Percentiles rank a stretch among this genome's conserved stretches.
phyloP scores from a whole-genome alignment of 352 stramenopile genomes.

The Phytophthora pseudosyringae region DNA sequence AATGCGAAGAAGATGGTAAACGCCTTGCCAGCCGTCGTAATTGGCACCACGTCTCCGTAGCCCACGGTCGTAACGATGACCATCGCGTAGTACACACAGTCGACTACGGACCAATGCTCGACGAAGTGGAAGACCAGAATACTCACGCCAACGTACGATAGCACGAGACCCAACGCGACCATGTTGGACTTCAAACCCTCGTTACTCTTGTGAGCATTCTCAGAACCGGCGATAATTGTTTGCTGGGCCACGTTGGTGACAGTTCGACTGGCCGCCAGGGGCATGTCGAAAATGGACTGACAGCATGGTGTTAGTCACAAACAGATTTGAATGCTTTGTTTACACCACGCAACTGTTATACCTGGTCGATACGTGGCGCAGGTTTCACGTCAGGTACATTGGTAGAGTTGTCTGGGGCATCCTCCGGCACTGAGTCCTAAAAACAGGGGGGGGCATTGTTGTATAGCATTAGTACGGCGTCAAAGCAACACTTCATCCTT shows the following conservation, averaged over 20 bases:
- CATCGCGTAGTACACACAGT: conserved; percentile 92
- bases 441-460: too few species aligned
- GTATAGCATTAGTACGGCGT: too few species aligned
- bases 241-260: conserved; percentile 37
- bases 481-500: too few species aligned
- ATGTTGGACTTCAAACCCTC: conserved; percentile 37
- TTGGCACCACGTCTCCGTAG: conserved; percentile 83
- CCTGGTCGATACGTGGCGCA: conserved; percentile 12
- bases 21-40: conserved; percentile 60
- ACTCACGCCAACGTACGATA: conserved; percentile 62
- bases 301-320: not conserved
- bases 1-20: conserved; percentile 91
- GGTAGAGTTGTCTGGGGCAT: conserved; percentile 1
- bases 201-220: conserved; percentile 9
- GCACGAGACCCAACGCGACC: conserved; percentile 53
- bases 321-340: not conserved
- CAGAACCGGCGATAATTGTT: conserved; percentile 36
- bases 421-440: conserved; percentile 10
- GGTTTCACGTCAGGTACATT: not conserved
- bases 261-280: conserved; percentile 23
- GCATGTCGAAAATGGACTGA: conserved; percentile 45
- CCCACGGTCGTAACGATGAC: conserved; percentile 93
- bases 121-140: conserved; percentile 67
- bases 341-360: not conserved
- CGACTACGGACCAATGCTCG: conserved; percentile 67